A percentile compares a stretch with the other conserved stretches of the same genome.
Evolutionary conservation across 805 yeast species (phyloP).

Genomic region (Hanseniaspora valbyensis): DNA sequence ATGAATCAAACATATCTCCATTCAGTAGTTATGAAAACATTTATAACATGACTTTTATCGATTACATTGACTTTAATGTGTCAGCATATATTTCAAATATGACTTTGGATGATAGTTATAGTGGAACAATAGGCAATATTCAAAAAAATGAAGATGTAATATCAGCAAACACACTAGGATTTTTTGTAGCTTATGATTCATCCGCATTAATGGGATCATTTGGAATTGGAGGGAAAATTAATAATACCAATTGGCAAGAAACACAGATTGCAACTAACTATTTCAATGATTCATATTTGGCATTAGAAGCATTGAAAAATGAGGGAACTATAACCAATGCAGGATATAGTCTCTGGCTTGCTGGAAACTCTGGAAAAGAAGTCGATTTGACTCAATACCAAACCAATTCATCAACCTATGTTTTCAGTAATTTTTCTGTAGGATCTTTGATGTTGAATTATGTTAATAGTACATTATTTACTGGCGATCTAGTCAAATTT

Average conservation of each 20-base stretch:
- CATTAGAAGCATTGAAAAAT: conserved; percentile 30
- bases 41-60: conserved; percentile 22
- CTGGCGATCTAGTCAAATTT: conserved; percentile 41
- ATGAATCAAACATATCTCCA: not conserved
- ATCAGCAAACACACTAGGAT: conserved; percentile 21
- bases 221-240: conserved; percentile 34
- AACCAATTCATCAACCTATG: not conserved
- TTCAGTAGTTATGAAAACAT: not conserved
- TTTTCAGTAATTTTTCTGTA: not conserved
- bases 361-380: conserved; percentile 18
- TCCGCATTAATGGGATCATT: conserved; percentile 34
- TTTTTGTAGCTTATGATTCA: conserved; percentile 32
- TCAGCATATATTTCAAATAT: conserved; percentile 22
- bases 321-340: conserved; percentile 29
- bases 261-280: conserved; percentile 17
- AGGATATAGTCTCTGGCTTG: conserved; percentile 37
- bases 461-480: conserved; percentile 24
- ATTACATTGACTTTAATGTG: conserved; percentile 22
- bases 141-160: not conserved
- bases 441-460: not conserved
- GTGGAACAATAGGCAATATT: not conserved
- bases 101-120: conserved; percentile 16
- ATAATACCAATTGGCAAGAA: conserved; percentile 17
- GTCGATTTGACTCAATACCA: not conserved
- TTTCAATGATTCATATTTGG: conserved; percentile 22